Base-by-base conservation (phyloP, 768 basidiomycete genomes). In the Suillus decipiens region DNA sequence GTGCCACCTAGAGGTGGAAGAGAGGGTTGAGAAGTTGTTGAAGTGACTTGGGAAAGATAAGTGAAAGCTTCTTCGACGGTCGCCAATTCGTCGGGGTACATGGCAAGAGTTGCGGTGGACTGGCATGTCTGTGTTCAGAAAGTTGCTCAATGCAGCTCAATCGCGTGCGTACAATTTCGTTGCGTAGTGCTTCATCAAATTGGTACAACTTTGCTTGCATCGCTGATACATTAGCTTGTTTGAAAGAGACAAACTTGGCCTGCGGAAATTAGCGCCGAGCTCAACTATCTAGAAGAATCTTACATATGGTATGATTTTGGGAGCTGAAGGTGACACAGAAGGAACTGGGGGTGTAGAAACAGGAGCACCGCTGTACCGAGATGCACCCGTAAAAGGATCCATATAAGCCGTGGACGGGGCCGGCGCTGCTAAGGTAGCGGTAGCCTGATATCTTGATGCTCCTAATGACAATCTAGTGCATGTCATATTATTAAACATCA, bases 121-220 rank as follows among this genome's bases (percentile, higher is more conserved):
- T 93, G 68, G 5, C 43, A 43, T 31, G 41, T 33, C 17, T 57
- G 17, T 5, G 5, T 41, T 47, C 37, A 42, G 39, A 28, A 37
- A 31, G 11, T 33, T 19, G 48, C 58, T 33, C 43, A 60, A 63
- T 37, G 59, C 34, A 31, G 12, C 5, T 41, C 47, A 28, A 59
- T 19, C 48, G 31, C 0, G 5, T 17, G 65, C 89, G 67, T 70
- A 95, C 92, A 59, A 87, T 88, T 71, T 91, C 89, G 64, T 84
- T 78, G 61, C 80, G 82, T 42, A 95, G 76, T 22, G 76, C 82
- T 50, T 89, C 86, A 67, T 93, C 83, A 57, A 95, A 88, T 71
- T 95, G 89, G 64, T 83, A 81, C 22, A 94, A 69, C 75, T 96
- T 96, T 24, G 81, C 81, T 69, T 86, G 87, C 87, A 96, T 92